These are phyloP conservation scores for Arthrobotrys sphaeroides DNA, from an alignment of 2,329 filamentous ascomycete genomes.

Conservation along the genomic window DNA sequence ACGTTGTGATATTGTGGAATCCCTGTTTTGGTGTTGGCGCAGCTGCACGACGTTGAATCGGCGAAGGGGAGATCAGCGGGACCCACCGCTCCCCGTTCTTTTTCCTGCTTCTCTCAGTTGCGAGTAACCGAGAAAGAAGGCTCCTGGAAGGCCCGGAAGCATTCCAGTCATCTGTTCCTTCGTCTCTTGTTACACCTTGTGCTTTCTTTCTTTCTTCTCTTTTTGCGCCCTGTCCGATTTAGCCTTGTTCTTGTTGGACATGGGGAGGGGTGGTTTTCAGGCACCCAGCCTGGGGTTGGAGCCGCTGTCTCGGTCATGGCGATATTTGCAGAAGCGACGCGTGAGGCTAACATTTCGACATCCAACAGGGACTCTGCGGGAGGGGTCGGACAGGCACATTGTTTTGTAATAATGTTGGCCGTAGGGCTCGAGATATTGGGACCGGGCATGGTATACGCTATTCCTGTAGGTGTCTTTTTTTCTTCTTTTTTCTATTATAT, in stretches of 20 bases:
- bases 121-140: conserved; percentile 45
- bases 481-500: conserved; percentile 7
- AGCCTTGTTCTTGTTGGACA: conserved; percentile 11
- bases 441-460: neutral
- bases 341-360: neutral
- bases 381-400: conserved; percentile 6
- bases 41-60: conserved; percentile 48
- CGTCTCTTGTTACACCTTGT: conserved; percentile 1
- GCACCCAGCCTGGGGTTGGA: conserved; percentile 30
- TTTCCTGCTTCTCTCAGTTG: neutral
- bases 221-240: neutral
- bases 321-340: conserved; percentile 18
- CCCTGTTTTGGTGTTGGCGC: conserved; percentile 46
- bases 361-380: conserved; percentile 1
- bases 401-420: conserved; percentile 9
- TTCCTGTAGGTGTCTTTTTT: neutral
- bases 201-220: too few relatives aligned
- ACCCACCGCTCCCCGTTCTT: conserved; percentile 12
- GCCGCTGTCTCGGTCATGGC: conserved; percentile 6
- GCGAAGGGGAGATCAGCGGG: conserved; percentile 44
- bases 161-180: neutral
- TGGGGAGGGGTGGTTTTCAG: conserved; percentile 24
- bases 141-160: conserved; percentile 46
- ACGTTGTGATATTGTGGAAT: conserved; percentile 29
- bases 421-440: neutral